These are phyloP conservation scores for Alternaria burnsii DNA, from an alignment of 2,329 filamentous ascomycete species.

Conservation along the genomic window DNA sequence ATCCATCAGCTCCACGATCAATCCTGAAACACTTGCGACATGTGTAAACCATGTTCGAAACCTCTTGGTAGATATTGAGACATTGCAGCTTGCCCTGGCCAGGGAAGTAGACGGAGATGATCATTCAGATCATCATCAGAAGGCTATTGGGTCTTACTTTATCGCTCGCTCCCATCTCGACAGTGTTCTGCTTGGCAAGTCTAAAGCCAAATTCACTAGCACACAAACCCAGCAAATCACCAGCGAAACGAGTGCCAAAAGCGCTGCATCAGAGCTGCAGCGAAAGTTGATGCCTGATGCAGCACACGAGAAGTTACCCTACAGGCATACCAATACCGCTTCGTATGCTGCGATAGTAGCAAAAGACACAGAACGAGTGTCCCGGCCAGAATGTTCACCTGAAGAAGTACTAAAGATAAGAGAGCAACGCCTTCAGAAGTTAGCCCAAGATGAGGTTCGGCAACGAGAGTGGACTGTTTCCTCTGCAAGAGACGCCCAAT, in stretches of 20 bases:
- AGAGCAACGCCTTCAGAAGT: too few species aligned
- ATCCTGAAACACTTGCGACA: slow-evolving; percentile 26
- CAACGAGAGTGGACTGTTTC: too few species aligned
- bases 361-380: too few species aligned
- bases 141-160: slow-evolving; percentile 39
- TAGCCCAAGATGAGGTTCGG: too few species aligned
- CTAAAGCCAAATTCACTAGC: neutral
- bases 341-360: too few species aligned
- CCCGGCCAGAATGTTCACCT: too few species aligned
- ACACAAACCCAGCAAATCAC: neutral
- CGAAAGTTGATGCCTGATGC: too few species aligned
- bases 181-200: slow-evolving; percentile 18
- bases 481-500: too few species aligned
- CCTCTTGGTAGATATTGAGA: slow-evolving; percentile 34
- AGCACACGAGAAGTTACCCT: too few species aligned
- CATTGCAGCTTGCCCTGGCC: slow-evolving; percentile 41
- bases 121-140: slow-evolving; percentile 37
- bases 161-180: slow-evolving; percentile 26
- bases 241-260: neutral
- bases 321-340: neutral
- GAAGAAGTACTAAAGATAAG: too few species aligned
- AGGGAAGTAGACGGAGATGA: slow-evolving; percentile 52
- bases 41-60: slow-evolving; percentile 36
- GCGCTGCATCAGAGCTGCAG: neutral
- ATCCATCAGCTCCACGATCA: slow-evolving; percentile 32